Percentiles rank a stretch among this genome's conserved stretches.
These are phyloP conservation scores for Ballota nigra DNA, from an alignment of 257 asterid genomes.

Conservation along the genomic window DNA sequence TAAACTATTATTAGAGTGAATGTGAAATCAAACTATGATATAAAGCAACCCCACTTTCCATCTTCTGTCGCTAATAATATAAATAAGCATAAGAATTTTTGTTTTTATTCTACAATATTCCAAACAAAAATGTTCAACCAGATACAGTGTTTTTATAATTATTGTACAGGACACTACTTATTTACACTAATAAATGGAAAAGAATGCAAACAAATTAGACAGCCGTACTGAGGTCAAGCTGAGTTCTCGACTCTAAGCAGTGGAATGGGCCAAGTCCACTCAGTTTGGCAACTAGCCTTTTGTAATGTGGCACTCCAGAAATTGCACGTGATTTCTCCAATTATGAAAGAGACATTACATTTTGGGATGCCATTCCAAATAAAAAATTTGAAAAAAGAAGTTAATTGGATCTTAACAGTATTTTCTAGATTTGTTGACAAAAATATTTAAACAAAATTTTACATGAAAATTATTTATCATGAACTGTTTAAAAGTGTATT, in stretches of 20 bases:
- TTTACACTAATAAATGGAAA: neutral
- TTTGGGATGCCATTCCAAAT: neutral
- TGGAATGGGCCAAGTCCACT: conserved; percentile 1
- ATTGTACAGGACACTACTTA: neutral
- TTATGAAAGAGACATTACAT: conserved; percentile 10
- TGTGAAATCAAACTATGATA: neutral
- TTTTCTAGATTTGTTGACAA: neutral
- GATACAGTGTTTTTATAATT: neutral
- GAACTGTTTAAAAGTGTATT: too few relatives aligned
- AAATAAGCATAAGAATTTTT: neutral
- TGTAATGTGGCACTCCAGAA: conserved; percentile 4
- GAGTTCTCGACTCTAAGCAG: neutral
- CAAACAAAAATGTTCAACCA: neutral
- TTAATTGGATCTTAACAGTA: neutral
- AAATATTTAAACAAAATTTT: too few relatives aligned
- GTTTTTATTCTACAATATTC: neutral
- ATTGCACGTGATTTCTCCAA: conserved; percentile 26
- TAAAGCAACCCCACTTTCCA: neutral
- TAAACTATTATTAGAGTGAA: neutral
- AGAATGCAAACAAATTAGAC: conserved; percentile 4
- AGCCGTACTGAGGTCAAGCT: conserved; percentile 16
- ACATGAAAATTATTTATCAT: too few relatives aligned
- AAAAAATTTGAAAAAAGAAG: neutral
- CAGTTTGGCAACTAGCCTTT: neutral
- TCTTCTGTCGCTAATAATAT: neutral